Evolutionary conservation across 345 rosid genomes (phyloP), one percentile per base, ranked within the genome.

Genomic region (Brassica rapa): DNA sequence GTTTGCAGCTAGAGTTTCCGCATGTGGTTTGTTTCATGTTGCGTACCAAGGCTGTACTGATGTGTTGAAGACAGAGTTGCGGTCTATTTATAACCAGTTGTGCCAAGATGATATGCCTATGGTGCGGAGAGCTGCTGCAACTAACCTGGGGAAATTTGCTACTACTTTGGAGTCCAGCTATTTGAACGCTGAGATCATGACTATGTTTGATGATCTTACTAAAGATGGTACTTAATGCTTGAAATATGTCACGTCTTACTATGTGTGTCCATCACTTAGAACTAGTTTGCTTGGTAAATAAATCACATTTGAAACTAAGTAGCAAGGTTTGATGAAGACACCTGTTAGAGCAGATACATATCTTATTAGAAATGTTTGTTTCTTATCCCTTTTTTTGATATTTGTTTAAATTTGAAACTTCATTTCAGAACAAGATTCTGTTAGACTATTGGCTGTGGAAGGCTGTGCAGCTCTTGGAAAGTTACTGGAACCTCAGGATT

Each of bases 51-150:
- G 93, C 80, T 97, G 95, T 65, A 78, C 93, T 4, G 98, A 94
- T 78, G 77, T 70, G 77, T 49, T 87, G 73, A 94, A 91, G 83
- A 86, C 92, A 29, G 97, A 94, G 82, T 81, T 92, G 60, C 84
- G 97, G 60, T 67, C 89, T 32, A 85, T 86, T 73, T 94, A 90
- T 77, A 83, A 86, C 70, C 97, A 86, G 69, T 80, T 94, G 81
- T 94, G 98, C 79, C 92, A 88, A 87, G 98, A 94, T 86, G 98
- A 92, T 82, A 92, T 92, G 98, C 98, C 97, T 16, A 94, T 89
- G 98, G 98, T 94, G 73, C 87, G 98, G 62, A 94, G 93, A 84
- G 92, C 98, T 70, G 98, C 98, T 57, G 98, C 97, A 15, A 83
- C 97, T 14, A 94, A 92, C 81, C 83, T 94, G 55, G 98, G 97